A percentile compares a stretch with the other conserved stretches of the same genome.
Evolutionary conservation across 305 asterid genomes (phyloP).

Genomic region (Rubia tinctorum): DNA sequence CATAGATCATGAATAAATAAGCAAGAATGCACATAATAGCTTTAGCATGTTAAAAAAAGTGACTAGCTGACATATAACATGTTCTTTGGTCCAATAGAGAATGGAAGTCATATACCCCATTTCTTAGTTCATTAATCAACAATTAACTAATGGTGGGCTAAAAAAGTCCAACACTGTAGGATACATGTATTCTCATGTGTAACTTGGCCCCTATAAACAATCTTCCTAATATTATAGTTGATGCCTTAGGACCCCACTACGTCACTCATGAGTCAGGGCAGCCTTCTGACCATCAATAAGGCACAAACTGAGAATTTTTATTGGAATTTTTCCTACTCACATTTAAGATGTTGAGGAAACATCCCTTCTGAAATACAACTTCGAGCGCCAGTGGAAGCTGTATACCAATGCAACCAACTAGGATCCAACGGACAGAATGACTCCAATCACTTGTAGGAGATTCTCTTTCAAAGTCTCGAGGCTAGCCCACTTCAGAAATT

Average conservation of each 20-base stretch:
- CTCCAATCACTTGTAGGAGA: background rate
- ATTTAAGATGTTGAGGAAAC: background rate
- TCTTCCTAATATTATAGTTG: background rate
- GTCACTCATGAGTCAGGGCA: background rate
- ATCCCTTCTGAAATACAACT: background rate
- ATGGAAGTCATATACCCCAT: background rate
- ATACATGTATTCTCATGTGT: background rate
- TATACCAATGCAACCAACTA: background rate
- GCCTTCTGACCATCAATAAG: background rate
- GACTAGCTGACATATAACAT: background rate
- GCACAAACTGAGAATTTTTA: background rate
- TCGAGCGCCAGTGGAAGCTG: background rate
- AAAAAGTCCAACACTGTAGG: background rate
- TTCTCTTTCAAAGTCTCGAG: background rate
- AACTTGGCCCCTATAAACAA: background rate
- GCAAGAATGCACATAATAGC: background rate
- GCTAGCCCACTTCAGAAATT: background rate
- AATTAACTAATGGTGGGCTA: background rate
- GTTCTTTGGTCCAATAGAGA: background rate
- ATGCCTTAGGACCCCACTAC: background rate
- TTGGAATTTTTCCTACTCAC: background rate
- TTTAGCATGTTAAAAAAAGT: background rate
- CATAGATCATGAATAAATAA: background rate
- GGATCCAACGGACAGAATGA: background rate
- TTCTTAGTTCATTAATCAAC: background rate